These are phyloP conservation scores for Phytophthora europaea DNA, from an alignment of 352 stramenopile genomes.

Conservation along the genomic window DNA sequence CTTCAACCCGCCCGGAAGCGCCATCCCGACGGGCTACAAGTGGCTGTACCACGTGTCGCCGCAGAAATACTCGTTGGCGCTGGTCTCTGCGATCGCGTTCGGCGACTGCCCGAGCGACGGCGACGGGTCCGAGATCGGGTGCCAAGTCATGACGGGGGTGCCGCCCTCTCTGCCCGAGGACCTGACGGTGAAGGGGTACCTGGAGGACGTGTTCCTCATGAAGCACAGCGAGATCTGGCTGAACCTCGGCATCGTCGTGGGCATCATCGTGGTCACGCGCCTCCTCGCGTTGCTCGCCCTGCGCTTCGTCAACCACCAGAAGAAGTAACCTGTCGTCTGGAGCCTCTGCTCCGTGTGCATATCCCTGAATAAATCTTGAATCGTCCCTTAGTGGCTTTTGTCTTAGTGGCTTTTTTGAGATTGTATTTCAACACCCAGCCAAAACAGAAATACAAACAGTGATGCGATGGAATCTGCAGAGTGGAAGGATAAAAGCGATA, in stretches of 20 bases:
- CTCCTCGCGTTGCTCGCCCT: background rate
- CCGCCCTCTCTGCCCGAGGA: conserved; percentile 4
- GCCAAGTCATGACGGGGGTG: conserved; percentile 14
- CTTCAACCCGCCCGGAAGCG: background rate
- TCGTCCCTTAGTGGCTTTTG: too few species aligned
- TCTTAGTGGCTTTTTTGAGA: too few species aligned
- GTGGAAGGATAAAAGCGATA: background rate
- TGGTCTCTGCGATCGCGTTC: conserved; percentile 8
- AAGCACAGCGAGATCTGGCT: conserved; percentile 30
- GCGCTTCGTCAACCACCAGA: conserved; percentile 4
- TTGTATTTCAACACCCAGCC: too few species aligned
- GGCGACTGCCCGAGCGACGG: conserved; percentile 16
- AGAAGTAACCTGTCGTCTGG: background rate
- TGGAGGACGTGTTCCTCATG: conserved; percentile 19
- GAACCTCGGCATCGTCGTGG: conserved; percentile 6
- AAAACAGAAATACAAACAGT: background rate
- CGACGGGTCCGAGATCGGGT: conserved; percentile 1
- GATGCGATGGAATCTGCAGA: too few species aligned
- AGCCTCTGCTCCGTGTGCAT: background rate
- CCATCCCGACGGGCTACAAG: conserved; percentile 5
- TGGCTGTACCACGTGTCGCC: conserved; percentile 9
- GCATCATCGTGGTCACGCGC: background rate
- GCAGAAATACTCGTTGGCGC: conserved; percentile 17
- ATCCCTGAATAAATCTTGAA: background rate
- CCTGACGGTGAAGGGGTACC: conserved; percentile 48